Evolutionary conservation across 495 filamentous ascomycete genomes (phyloP).

Genomic region (Talaromyces ruber): DNA sequence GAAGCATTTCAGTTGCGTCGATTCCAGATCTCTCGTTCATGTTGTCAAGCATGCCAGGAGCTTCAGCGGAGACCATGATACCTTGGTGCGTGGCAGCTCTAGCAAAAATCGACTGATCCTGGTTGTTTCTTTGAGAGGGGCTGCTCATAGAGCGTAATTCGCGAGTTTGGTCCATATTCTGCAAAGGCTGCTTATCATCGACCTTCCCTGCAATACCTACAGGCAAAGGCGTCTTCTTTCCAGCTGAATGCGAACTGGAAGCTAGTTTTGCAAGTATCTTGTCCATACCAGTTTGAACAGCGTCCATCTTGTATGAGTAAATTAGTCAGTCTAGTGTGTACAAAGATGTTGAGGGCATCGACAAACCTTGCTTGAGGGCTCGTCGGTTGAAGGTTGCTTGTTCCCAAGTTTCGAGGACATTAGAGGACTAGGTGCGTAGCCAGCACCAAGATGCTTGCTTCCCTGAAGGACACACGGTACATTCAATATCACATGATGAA

Average conservation of each 20-base stretch:
- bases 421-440: constrained; percentile 22
- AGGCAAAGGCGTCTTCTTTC: constrained; percentile 13
- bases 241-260: constrained; percentile 16
- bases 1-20: constrained; percentile 40
- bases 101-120: not conserved
- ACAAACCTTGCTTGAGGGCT: constrained; percentile 30
- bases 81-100: constrained; percentile 1
- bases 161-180: not conserved
- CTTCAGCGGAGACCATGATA: constrained; percentile 13
- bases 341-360: not conserved
- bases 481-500: not conserved
- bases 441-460: constrained; percentile 20
- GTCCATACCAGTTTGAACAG: constrained; percentile 25
- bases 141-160: constrained; percentile 2
- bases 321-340: constrained; percentile 27
- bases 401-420: constrained; percentile 34
- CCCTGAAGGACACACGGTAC: constrained; percentile 9
- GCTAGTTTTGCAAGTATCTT: constrained; percentile 29
- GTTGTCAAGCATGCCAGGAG: not conserved
- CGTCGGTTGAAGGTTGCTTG: constrained; percentile 14
- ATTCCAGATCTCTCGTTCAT: constrained; percentile 29
- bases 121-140: not conserved
- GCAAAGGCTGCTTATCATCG: not conserved
- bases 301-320: constrained; percentile 46
- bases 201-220: constrained; percentile 8